phyloP scores from a whole-genome alignment of 2,329 filamentous ascomycete genomes.

The Paecilomyces niveus region DNA sequence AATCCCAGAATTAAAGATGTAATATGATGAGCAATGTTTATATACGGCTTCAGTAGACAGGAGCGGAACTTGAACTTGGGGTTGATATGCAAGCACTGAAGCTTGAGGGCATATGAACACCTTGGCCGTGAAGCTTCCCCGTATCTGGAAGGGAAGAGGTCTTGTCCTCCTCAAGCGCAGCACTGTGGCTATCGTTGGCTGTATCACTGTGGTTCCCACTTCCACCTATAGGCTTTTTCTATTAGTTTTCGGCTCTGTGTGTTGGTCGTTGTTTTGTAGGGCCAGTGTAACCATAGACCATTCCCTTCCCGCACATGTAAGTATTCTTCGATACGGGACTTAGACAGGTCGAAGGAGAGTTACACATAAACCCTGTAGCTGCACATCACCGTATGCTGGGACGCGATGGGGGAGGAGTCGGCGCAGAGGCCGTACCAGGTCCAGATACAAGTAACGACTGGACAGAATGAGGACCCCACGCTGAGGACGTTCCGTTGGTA shows the following conservation, averaged over 20 bases:
- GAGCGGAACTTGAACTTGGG: background rate
- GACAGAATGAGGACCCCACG: slow-evolving; percentile 9
- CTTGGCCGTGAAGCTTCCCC: background rate
- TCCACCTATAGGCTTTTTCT: background rate
- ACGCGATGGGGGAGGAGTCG: slow-evolving; percentile 15
- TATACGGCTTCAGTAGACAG: background rate
- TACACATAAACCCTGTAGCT: background rate
- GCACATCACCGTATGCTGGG: slow-evolving; percentile 3
- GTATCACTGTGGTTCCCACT: background rate
- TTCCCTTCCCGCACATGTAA: background rate
- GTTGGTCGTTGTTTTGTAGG: background rate
- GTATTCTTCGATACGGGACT: background rate
- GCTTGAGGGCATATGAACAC: background rate
- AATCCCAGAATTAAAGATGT: background rate
- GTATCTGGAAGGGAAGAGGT: background rate
- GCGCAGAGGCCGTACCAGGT: slow-evolving; percentile 15
- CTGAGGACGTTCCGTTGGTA: slow-evolving; percentile 2
- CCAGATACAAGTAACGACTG: slow-evolving; percentile 14
- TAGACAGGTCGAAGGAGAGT: background rate
- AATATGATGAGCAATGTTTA: background rate
- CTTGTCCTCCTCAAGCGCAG: background rate
- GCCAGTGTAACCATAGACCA: background rate
- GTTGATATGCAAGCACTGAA: background rate
- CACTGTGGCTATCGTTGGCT: background rate
- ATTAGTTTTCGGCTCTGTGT: background rate